These are phyloP conservation scores for Panicum miliaceum DNA, from an alignment of 176 grass and related monocot species.

Conservation along the genomic window DNA sequence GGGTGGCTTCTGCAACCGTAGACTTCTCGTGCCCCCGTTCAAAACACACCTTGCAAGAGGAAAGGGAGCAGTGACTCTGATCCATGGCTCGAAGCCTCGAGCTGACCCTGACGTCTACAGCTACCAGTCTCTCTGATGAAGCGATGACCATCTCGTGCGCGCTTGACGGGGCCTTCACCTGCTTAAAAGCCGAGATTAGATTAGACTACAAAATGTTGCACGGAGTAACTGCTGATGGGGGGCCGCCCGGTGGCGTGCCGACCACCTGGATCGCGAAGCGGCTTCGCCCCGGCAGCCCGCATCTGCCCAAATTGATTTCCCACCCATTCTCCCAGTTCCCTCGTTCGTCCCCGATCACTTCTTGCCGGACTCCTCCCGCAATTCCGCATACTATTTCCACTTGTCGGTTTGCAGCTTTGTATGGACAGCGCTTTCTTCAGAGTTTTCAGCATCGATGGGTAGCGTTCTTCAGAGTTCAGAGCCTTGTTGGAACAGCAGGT, in stretches of 20 bases:
- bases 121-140: neutral
- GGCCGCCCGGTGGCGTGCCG: neutral
- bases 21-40: too few species aligned
- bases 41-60: too few species aligned
- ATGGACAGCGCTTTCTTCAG: too few species aligned
- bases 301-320: slow-evolving; percentile 19
- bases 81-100: neutral
- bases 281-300: neutral
- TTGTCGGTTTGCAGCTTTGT: slow-evolving; percentile 20
- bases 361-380: neutral
- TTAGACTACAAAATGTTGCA: neutral
- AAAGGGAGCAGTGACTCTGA: too few species aligned
- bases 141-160: neutral
- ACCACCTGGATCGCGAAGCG: neutral
- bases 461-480: too few species aligned
- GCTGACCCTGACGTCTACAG: neutral
- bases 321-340: neutral
- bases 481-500: too few species aligned
- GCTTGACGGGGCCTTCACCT: neutral
- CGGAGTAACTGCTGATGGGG: neutral
- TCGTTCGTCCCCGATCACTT: slow-evolving; percentile 25
- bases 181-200: slow-evolving; percentile 6
- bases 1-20: too few species aligned
- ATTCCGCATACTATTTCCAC: too few species aligned
- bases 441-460: too few species aligned